Conservation (phyloP, 768 basidiomycete genomes). For the Lyophyllum atratum region DNA sequence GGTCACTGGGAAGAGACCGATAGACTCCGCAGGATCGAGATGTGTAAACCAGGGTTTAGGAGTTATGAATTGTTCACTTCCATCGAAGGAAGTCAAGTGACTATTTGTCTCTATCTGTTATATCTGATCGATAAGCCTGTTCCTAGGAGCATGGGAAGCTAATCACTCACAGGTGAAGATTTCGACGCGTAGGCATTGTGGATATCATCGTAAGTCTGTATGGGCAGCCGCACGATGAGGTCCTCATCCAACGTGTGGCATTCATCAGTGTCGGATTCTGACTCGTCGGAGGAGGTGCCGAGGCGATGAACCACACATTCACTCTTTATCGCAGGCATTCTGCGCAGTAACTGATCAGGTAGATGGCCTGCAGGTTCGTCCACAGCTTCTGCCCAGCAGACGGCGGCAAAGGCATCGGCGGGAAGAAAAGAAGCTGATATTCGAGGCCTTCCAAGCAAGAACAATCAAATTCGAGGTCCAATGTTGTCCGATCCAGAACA, state of each 20-base stretch:
- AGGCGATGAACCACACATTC: constrained; percentile 8
- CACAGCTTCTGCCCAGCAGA: constrained; percentile 35
- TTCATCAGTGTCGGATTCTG: constrained; percentile 29
- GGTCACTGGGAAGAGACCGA: constrained; percentile 30
- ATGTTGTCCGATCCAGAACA: constrained; percentile 37
- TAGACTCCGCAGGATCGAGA: constrained; percentile 25
- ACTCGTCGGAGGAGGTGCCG: constrained; percentile 24
- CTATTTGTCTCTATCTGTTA: constrained; percentile 5
- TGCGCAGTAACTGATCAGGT: background rate
- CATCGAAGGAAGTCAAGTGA: constrained; percentile 3
- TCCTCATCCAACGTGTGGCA: constrained; percentile 26
- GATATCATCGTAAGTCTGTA: background rate
- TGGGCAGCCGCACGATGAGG: background rate
- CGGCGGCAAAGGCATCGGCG: constrained; percentile 33
- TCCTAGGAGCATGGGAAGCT: background rate
- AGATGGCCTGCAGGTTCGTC: constrained; percentile 10
- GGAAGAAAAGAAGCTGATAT: constrained; percentile 35
- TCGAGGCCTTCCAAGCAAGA: constrained; percentile 41
- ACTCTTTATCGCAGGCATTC: background rate
- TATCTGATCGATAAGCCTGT: background rate
- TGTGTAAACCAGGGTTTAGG: constrained; percentile 21
- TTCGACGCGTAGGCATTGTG: background rate
- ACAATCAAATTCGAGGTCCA: constrained; percentile 37
- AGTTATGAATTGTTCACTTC: constrained; percentile 17
- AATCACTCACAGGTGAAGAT: constrained; percentile 6